These are phyloP conservation scores for Xanthoparmelia taractica DNA, from an alignment of 495 filamentous ascomycete species.

Conservation along the genomic window DNA sequence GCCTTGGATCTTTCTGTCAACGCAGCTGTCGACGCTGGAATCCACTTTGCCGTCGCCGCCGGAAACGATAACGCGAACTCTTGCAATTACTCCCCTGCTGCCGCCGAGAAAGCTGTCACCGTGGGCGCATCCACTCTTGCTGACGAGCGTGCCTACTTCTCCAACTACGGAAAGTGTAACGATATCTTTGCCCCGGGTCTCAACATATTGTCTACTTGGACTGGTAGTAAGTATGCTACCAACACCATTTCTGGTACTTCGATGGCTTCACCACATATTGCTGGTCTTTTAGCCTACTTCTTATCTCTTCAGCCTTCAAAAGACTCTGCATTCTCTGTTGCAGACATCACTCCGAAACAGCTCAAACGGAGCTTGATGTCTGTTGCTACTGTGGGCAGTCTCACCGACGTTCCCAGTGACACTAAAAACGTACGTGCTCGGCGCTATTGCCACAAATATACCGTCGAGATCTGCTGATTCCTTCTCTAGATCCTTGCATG, in stretches of 20 bases:
- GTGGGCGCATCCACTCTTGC: conserved; percentile 89
- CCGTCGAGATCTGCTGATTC: conserved; percentile 40
- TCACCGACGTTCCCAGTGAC: conserved; percentile 75
- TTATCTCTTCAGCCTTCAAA: conserved; percentile 86
- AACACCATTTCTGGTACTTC: conserved; percentile 99
- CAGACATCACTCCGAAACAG: conserved; percentile 83
- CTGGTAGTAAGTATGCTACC: conserved; percentile 82
- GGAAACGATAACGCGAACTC: conserved; percentile 98
- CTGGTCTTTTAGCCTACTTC: conserved; percentile 93
- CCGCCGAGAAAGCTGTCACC: conserved; percentile 86
- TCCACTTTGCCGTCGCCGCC: conserved; percentile 96
- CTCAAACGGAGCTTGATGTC: conserved; percentile 81
- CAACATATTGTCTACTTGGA: conserved; percentile 97
- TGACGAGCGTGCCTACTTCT: conserved; percentile 99
- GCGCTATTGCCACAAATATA: conserved; percentile 8
- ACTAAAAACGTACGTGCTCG: conserved; percentile 62
- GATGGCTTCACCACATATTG: conserved; percentile 97
- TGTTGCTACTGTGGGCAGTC: conserved; percentile 71
- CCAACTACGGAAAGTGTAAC: conserved; percentile 99
- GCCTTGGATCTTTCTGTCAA: conserved; percentile 90
- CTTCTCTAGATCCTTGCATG: conserved; percentile 70
- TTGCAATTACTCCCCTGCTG: conserved; percentile 98
- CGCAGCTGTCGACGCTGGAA: conserved; percentile 77
- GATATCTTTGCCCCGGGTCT: conserved; percentile 98
- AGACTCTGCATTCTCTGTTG: conserved; percentile 84